phyloP scores from a whole-genome alignment of 352 stramenopile genomes.

The Globisporangium megalacanthum region DNA sequence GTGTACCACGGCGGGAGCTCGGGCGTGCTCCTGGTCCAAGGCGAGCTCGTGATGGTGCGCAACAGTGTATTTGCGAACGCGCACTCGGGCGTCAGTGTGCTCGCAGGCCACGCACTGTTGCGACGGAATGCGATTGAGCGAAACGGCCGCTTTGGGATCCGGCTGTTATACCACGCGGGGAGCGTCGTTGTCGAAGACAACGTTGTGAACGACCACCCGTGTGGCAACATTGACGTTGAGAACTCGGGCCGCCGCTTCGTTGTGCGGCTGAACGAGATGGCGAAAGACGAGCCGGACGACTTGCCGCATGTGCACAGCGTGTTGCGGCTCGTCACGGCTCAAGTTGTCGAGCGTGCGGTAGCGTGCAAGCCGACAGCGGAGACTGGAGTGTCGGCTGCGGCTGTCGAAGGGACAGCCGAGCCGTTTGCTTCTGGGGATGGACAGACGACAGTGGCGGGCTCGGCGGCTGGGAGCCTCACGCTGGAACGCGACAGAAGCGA shows the following conservation, averaged over 20 bases:
- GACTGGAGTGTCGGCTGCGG: background rate
- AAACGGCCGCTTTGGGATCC: conserved; percentile 69
- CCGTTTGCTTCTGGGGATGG: no score
- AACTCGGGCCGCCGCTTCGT: conserved; percentile 73
- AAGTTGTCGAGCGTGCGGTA: conserved; percentile 23
- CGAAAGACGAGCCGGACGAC: conserved; percentile 45
- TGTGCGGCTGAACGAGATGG: conserved; percentile 73
- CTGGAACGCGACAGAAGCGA: no score
- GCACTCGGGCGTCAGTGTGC: conserved; percentile 53
- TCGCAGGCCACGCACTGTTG: conserved; percentile 52
- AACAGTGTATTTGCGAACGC: conserved; percentile 53
- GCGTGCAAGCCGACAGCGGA: conserved; percentile 1
- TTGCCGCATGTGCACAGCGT: conserved; percentile 51
- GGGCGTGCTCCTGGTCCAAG: conserved; percentile 50
- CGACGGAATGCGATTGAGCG: conserved; percentile 55
- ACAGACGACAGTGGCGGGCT: no score
- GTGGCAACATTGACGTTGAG: conserved; percentile 69
- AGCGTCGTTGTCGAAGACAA: conserved; percentile 80
- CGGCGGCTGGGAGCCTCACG: no score
- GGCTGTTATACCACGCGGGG: conserved; percentile 59
- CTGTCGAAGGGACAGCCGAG: no score
- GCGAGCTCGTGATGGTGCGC: conserved; percentile 45
- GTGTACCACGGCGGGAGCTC: conserved; percentile 55
- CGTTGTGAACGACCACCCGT: conserved; percentile 50
- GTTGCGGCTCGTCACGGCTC: conserved; percentile 36